Conservation (phyloP, 1,139 yeast genomes). For the Meyerozyma athensensis region DNA sequence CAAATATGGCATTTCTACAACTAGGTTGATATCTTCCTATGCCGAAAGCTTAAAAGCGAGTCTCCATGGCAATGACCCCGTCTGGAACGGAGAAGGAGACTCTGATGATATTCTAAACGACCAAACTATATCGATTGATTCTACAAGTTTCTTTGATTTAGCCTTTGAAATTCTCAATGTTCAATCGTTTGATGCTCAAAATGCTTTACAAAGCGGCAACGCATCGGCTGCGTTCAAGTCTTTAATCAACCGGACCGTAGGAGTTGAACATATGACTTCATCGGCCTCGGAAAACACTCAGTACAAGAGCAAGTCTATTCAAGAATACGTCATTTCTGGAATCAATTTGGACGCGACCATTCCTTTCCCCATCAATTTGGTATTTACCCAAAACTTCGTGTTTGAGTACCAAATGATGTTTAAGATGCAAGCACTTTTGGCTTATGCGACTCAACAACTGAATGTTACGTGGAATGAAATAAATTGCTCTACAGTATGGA, state of each 20-base stretch:
- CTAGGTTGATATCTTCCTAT: constrained; percentile 25
- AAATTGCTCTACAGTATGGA: constrained; percentile 66
- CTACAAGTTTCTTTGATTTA: constrained; percentile 48
- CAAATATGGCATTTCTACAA: constrained; percentile 27
- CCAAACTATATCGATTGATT: constrained; percentile 28
- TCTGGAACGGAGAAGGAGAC: constrained; percentile 6
- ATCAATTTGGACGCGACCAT: constrained; percentile 63
- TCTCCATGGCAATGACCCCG: neutral
- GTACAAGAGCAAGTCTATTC: constrained; percentile 32
- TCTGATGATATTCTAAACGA: constrained; percentile 16
- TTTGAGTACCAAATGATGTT: constrained; percentile 78
- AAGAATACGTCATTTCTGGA: constrained; percentile 31
- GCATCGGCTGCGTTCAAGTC: constrained; percentile 31
- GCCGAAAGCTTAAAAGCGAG: constrained; percentile 15
- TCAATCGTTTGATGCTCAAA: constrained; percentile 59
- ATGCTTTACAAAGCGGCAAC: constrained; percentile 37
- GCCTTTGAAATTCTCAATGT: constrained; percentile 62
- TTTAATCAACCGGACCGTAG: constrained; percentile 36
- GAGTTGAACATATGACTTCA: constrained; percentile 14
- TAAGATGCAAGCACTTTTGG: constrained; percentile 62
- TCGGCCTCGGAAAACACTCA: neutral
- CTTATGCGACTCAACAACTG: constrained; percentile 56
- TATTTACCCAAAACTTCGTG: constrained; percentile 65
- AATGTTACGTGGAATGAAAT: constrained; percentile 74
- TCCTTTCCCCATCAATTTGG: constrained; percentile 83